Evolutionary conservation across 768 basidiomycete species (phyloP), one percentile per base, ranked within the genome.

Genomic region (Boletus insuetus): DNA sequence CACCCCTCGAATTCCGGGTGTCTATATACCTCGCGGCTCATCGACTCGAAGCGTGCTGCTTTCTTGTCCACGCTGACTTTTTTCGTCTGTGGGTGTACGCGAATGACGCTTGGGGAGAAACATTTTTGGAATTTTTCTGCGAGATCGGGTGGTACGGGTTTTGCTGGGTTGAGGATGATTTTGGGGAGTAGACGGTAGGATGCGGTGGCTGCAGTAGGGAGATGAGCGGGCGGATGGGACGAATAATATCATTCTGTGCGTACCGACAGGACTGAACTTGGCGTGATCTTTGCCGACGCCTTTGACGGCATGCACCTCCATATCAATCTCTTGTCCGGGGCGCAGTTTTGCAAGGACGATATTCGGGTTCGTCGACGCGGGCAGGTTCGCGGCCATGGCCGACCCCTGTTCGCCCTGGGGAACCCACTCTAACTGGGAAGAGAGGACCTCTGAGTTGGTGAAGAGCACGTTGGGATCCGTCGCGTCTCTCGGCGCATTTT

Each of bases 261-360:
- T 62, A 91, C 94, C 93, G 49, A 98, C 97, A 31, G 97, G 94
- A 54, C 84, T 91, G 70, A 91, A 99, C 69, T 99, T 99, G 44
- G 97, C 94, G 64, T 99, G 96, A 58, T 95, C 93, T 64, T 91
- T 91, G 16, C 94, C 94, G 16, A 91, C 83, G 14, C 93, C 91
- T 65, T 98, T 98, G 57, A 94, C 77, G 20, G 94, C 95, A 65
- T 98, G 94, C 53, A 95, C 64, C 64, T 94, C 89, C 75, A 91
- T 82, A 40, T 91, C 81, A 39, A 99, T 76, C 47, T 81, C 78
- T 72, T 99, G 97, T 6, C 95, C 96, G 0, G 96, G 96, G 43
- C 95, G 79, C 49, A 98, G 74, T 69, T 98, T 98, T 3, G 87
- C 89, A 26, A 99, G 76, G 29, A 98, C 87, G 54, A 97, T 94